Evolutionary conservation across 2,329 filamentous ascomycete genomes (phyloP).

Genomic region (Simplicillium aogashimaense): DNA sequence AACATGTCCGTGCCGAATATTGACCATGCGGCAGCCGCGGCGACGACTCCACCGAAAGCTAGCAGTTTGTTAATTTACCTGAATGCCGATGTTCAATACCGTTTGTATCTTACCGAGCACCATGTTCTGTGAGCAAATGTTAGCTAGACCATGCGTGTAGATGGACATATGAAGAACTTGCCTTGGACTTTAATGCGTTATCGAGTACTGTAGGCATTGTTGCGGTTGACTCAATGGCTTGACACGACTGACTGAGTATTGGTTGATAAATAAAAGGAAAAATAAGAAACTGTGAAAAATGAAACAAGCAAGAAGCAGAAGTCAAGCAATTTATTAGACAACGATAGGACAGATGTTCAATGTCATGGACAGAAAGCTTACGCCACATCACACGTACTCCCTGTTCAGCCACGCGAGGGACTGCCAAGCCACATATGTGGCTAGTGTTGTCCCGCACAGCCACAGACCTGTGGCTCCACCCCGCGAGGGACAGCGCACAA

Average conservation of each 20-base stretch:
- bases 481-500: conserved; percentile 20
- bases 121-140: conserved; percentile 42
- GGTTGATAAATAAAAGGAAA: background rate
- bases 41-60: conserved; percentile 76
- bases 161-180: conserved; percentile 20
- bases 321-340: background rate
- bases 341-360: background rate
- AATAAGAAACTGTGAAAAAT: background rate
- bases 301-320: background rate
- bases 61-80: conserved; percentile 11
- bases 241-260: too few species aligned
- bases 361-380: conserved; percentile 1
- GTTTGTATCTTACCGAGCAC: conserved; percentile 48
- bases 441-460: conserved; percentile 9
- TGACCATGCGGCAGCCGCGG: conserved; percentile 70
- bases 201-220: conserved; percentile 63
- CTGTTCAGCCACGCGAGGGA: background rate
- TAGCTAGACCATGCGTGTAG: conserved; percentile 7
- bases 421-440: conserved; percentile 8
- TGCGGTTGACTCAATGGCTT: conserved; percentile 1
- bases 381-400: conserved; percentile 6
- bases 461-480: conserved; percentile 5
- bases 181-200: conserved; percentile 59
- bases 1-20: conserved; percentile 86
- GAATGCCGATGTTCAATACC: conserved; percentile 2